These are phyloP conservation scores for Centrapalus pauciflorus DNA, from an alignment of 129 eudicot species.

Conservation along the genomic window DNA sequence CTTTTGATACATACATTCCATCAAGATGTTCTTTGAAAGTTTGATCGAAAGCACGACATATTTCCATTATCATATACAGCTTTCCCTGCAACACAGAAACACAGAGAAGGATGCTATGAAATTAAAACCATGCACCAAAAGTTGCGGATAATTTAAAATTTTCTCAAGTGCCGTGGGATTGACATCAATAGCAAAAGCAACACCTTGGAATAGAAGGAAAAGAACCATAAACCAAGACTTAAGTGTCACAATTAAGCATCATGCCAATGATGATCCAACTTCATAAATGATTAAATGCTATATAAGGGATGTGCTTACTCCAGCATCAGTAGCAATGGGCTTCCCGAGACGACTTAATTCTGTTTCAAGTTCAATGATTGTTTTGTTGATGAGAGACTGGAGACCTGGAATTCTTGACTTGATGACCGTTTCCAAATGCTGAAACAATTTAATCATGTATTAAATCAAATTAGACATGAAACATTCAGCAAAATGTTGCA, in stretches of 20 bases:
- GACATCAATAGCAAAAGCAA: neutral
- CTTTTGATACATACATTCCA: slow-evolving; percentile 69
- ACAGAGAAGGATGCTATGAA: neutral
- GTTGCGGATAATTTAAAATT: neutral
- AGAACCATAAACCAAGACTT: neutral
- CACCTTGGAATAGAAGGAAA: neutral
- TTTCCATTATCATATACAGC: slow-evolving; percentile 85
- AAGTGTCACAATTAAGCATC: neutral
- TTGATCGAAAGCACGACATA: slow-evolving; percentile 83
- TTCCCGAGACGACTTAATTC: slow-evolving; percentile 94
- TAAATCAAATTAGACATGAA: neutral
- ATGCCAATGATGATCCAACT: neutral
- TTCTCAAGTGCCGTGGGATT: neutral
- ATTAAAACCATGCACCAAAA: slow-evolving; percentile 3
- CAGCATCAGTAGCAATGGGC: slow-evolving; percentile 94
- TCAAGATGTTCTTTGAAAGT: slow-evolving; percentile 97
- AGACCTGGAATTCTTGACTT: slow-evolving; percentile 96
- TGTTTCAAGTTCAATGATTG: slow-evolving; percentile 79
- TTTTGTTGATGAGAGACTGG: slow-evolving; percentile 92
- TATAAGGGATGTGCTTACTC: slow-evolving; percentile 46
- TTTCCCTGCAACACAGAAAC: slow-evolving; percentile 60
- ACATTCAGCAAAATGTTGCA: neutral
- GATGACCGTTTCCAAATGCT: slow-evolving; percentile 94
- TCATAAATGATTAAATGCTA: slow-evolving; percentile 5
- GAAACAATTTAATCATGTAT: slow-evolving; percentile 19